Percentiles rank a stretch among this genome's conserved stretches.
phyloP scores from a whole-genome alignment of 2,329 filamentous ascomycete genomes.

The Talaromyces marneffei region DNA sequence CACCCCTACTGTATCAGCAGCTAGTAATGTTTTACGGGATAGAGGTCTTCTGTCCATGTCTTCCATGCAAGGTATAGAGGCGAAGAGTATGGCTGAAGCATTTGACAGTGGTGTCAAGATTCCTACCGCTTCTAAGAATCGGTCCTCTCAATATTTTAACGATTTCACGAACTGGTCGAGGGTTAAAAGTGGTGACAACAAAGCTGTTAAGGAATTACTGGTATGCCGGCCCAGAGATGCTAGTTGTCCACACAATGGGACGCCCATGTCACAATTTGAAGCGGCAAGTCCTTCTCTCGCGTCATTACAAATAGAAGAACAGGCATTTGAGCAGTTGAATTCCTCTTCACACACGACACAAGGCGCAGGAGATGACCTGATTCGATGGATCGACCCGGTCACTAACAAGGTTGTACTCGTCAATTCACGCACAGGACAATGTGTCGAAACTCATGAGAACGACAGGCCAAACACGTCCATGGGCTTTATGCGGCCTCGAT shows the following conservation, averaged over 20 bases:
- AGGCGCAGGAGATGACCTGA: conserved; percentile 24
- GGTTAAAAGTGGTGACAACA: conserved; percentile 32
- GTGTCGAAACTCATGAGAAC: conserved; percentile 18
- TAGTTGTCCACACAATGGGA: background rate
- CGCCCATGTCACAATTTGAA: background rate
- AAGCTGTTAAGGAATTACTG: conserved; percentile 18
- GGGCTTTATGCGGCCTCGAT: conserved; percentile 15
- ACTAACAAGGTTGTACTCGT: conserved; percentile 39
- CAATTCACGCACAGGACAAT: conserved; percentile 33
- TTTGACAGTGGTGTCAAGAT: conserved; percentile 23
- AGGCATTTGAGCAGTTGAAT: background rate
- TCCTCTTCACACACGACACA: background rate
- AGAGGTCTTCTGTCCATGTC: background rate
- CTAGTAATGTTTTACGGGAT: background rate
- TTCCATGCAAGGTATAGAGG: background rate
- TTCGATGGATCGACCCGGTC: conserved; percentile 56
- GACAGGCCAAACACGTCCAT: conserved; percentile 12
- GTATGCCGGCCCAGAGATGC: conserved; percentile 13
- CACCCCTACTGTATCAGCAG: background rate
- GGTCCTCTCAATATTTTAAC: conserved; percentile 12
- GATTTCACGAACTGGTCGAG: conserved; percentile 38
- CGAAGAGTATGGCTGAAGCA: background rate
- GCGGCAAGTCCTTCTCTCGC: background rate
- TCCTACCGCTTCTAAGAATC: conserved; percentile 22
- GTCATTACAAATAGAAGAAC: background rate